These are phyloP conservation scores for Sporothrix schenckii DNA, from an alignment of 2,329 filamentous ascomycete genomes.

Conservation along the genomic window DNA sequence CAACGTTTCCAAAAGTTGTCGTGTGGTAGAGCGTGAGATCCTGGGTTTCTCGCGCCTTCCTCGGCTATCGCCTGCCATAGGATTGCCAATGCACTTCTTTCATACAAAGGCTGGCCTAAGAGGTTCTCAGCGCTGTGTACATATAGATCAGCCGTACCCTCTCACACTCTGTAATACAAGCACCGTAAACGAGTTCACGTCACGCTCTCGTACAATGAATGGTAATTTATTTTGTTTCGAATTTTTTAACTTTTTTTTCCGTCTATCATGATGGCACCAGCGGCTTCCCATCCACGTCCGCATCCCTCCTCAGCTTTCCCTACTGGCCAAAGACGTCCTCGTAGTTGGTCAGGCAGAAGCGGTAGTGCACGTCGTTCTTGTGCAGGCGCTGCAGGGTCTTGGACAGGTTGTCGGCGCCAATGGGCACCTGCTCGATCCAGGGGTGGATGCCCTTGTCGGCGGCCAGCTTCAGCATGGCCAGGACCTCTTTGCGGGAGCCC, in stretches of 20 bases:
- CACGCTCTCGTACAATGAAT: background rate
- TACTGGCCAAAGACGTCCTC: slow-evolving; percentile 66
- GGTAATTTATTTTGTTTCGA: background rate
- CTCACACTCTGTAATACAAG: background rate
- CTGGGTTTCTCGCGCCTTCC: background rate
- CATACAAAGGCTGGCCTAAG: slow-evolving; percentile 35
- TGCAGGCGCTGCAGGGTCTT: slow-evolving; percentile 69
- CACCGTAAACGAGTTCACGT: background rate
- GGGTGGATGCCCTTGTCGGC: slow-evolving; percentile 69
- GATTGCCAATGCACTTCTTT: background rate
- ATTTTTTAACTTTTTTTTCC: slow-evolving; percentile 9
- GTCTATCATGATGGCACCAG: background rate
- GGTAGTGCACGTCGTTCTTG: slow-evolving; percentile 72
- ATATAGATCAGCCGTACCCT: background rate
- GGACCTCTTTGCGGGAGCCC: slow-evolving; percentile 69
- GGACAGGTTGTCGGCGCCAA: slow-evolving; percentile 71
- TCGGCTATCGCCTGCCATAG: background rate
- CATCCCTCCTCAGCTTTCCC: background rate
- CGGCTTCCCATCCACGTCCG: background rate
- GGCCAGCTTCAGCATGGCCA: slow-evolving; percentile 72
- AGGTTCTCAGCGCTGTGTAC: slow-evolving; percentile 40
- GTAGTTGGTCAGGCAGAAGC: slow-evolving; percentile 73
- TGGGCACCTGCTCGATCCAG: slow-evolving; percentile 73
- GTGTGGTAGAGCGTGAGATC: too few species aligned
- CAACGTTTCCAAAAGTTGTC: too few species aligned